These are phyloP conservation scores for Hirsutella rhossiliensis DNA, from an alignment of 2,329 filamentous ascomycete species.

Conservation along the genomic window DNA sequence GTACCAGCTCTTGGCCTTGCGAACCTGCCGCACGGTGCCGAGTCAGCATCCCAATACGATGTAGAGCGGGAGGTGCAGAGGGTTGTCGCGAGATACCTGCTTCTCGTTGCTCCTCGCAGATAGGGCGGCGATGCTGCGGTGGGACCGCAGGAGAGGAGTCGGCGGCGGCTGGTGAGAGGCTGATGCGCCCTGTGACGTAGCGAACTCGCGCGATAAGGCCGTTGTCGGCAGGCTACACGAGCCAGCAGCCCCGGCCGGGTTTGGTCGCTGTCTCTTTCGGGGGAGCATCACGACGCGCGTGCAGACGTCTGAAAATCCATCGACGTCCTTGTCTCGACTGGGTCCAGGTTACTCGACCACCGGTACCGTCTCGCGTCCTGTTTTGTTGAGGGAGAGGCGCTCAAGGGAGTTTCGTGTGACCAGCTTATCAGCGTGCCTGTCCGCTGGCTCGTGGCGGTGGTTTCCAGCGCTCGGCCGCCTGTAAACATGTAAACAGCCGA, in stretches of 20 bases:
- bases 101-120: conserved; percentile 2
- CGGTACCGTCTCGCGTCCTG: too few species aligned
- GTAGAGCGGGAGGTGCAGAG: too few species aligned
- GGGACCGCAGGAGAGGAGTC: conserved; percentile 1
- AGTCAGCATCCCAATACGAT: too few species aligned
- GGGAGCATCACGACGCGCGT: conserved; percentile 15
- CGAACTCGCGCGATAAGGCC: conserved; percentile 7
- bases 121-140: background rate
- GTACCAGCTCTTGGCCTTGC: conserved; percentile 49
- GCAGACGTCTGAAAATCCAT: conserved; percentile 4
- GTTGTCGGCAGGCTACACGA: conserved; percentile 6
- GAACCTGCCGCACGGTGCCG: conserved; percentile 22
- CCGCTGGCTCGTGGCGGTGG: background rate
- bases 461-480: background rate
- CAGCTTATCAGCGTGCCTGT: too few species aligned
- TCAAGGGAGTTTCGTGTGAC: too few species aligned
- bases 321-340: background rate
- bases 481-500: background rate
- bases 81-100: conserved; percentile 3
- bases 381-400: too few species aligned
- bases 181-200: conserved; percentile 5
- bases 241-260: conserved; percentile 11
- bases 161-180: conserved; percentile 1
- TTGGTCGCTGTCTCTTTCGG: conserved; percentile 20
- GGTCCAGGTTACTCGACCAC: too few species aligned